These are phyloP conservation scores for Metarhizium album DNA, from an alignment of 2,329 filamentous ascomycete genomes.

Conservation along the genomic window DNA sequence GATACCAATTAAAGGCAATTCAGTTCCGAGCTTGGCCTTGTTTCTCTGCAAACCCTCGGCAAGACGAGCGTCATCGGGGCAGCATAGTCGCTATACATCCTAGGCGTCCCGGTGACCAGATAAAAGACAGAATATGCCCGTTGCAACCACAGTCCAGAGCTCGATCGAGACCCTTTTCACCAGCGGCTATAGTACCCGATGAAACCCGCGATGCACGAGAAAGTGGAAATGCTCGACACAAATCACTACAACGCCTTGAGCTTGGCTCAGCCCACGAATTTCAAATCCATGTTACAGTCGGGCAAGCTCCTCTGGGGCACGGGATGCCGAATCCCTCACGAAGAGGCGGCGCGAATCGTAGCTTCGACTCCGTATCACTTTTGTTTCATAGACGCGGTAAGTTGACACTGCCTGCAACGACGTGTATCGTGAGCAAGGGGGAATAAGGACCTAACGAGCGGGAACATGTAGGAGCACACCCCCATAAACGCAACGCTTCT, in stretches of 20 bases:
- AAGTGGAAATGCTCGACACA: background rate
- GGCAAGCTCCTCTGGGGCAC: slow-evolving; percentile 3
- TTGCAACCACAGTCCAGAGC: background rate
- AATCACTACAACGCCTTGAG: slow-evolving; percentile 5
- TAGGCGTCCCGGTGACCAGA: no score
- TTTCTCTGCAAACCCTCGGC: no score
- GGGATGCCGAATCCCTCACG: slow-evolving; percentile 3
- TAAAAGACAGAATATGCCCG: no score
- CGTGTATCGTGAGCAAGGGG: no score
- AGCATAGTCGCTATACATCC: no score
- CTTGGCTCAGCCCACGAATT: slow-evolving; percentile 4
- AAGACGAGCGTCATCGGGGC: no score
- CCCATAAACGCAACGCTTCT: slow-evolving; percentile 2
- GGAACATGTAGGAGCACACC: slow-evolving; percentile 1
- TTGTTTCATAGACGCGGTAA: slow-evolving; percentile 6
- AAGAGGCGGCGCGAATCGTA: slow-evolving; percentile 5
- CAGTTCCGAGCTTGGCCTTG: no score
- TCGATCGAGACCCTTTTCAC: background rate
- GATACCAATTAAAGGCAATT: no score
- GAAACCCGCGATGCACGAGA: background rate
- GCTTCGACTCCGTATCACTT: slow-evolving; percentile 4
- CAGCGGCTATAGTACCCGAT: background rate
- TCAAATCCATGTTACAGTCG: slow-evolving; percentile 1
- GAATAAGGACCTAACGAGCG: no score
- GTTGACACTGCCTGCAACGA: background rate